Evolutionary conservation across 192 early-diverging fungal genomes (phyloP).

Genomic region (Podila epigama): DNA sequence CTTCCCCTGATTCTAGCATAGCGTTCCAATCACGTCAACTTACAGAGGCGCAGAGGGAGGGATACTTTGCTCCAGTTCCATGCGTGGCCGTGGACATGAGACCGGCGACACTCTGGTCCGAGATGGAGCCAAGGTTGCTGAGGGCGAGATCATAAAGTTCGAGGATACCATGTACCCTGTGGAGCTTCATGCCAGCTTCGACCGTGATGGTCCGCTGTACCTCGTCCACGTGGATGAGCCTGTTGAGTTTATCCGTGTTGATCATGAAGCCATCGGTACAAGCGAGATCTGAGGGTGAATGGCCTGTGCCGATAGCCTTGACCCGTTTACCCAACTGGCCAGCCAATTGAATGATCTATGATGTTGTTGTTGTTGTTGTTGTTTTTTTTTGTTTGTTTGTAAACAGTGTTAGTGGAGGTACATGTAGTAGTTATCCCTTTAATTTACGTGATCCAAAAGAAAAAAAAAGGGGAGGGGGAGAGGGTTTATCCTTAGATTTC

Average conservation of each 20-base stretch:
- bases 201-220: constrained; percentile 61
- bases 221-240: constrained; percentile 56
- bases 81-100: constrained; percentile 78
- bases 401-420: no score
- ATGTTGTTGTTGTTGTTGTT: no score
- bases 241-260: constrained; percentile 71
- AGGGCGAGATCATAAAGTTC: constrained; percentile 65
- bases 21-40: no score
- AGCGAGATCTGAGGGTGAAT: constrained; percentile 80
- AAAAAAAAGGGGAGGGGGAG: no score
- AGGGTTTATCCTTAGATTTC: no score
- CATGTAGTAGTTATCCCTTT: no score
- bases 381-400: no score
- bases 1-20: no score
- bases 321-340: constrained; percentile 52
- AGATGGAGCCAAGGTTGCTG: constrained; percentile 76
- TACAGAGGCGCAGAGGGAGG: constrained; percentile 66
- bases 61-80: constrained; percentile 71
- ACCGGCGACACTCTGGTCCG: constrained; percentile 77
- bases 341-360: constrained; percentile 58
- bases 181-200: constrained; percentile 70
- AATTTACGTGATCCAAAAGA: no score
- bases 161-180: constrained; percentile 65
- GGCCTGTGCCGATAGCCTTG: constrained; percentile 73
- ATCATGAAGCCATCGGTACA: constrained; percentile 72